Conservation (phyloP, 2,329 filamentous ascomycete genomes). For the Aureobasidium sp. region DNA sequence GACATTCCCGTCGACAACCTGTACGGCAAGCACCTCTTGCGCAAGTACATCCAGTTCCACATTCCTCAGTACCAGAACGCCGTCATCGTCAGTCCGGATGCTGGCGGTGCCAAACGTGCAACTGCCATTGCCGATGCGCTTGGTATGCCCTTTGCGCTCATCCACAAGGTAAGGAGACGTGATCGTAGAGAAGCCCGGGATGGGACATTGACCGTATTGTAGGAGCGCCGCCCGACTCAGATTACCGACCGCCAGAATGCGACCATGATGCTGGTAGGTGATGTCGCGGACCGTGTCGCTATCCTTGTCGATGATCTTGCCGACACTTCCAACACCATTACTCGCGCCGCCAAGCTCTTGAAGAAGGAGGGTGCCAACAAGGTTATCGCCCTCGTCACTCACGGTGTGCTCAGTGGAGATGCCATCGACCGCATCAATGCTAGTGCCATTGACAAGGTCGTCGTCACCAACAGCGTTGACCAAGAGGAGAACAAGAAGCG, state of each 20-base stretch:
- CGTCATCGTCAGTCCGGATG: conserved; percentile 92
- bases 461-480: conserved; percentile 92
- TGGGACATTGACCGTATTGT: conserved; percentile 18
- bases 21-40: conserved; percentile 70
- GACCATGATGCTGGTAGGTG: conserved; percentile 91
- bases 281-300: conserved; percentile 71
- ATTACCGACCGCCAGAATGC: conserved; percentile 74
- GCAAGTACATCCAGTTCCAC: conserved; percentile 66
- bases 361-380: conserved; percentile 86
- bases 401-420: conserved; percentile 91
- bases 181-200: not conserved
- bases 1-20: conserved; percentile 98
- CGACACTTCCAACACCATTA: conserved; percentile 96
- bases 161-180: conserved; percentile 71
- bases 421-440: conserved; percentile 92
- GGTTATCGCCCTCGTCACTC: conserved; percentile 88
- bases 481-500: conserved; percentile 70
- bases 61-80: conserved; percentile 79
- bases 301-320: conserved; percentile 92
- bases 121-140: conserved; percentile 91
- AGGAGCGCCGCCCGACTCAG: conserved; percentile 84
- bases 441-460: conserved; percentile 83
- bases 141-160: conserved; percentile 91
- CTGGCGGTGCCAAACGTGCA: conserved; percentile 90
- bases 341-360: conserved; percentile 88